phyloP scores from a whole-genome alignment of 2,329 filamentous ascomycete genomes.

The Cryphonectria radicalis region DNA sequence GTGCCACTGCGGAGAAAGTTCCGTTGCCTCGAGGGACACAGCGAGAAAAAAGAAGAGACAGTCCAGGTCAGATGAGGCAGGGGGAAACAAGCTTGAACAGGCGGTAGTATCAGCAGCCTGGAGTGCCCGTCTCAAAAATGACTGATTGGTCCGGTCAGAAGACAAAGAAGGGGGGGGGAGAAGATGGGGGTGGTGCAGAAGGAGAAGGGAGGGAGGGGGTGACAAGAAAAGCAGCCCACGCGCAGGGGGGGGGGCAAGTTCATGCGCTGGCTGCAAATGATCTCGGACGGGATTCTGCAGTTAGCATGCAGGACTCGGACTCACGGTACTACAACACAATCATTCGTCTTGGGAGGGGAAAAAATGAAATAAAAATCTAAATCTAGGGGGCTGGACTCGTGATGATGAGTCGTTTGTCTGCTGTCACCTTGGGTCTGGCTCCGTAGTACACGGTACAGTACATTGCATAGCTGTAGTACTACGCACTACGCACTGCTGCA shows the following conservation, averaged over 20 bases:
- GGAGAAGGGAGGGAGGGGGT: neutral
- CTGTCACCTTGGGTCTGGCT: no score
- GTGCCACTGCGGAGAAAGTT: neutral
- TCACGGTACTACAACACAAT: neutral
- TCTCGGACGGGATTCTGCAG: neutral
- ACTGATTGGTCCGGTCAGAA: slow-evolving; percentile 2
- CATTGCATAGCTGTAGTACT: no score
- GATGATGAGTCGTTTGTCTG: neutral
- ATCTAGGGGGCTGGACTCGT: neutral
- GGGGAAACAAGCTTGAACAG: neutral
- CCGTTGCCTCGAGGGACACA: neutral
- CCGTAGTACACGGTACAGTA: no score
- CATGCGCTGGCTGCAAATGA: slow-evolving; percentile 9
- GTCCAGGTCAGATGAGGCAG: neutral
- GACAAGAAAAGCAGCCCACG: neutral
- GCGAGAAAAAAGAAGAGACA: neutral
- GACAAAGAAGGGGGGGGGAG: neutral
- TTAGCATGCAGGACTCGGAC: neutral
- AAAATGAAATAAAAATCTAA: neutral
- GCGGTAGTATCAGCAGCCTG: neutral
- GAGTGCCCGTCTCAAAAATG: neutral
- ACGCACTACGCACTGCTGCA: neutral
- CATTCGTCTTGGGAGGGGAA: no score
- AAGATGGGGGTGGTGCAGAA: neutral
- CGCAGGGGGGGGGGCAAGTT: neutral